phyloP scores from a whole-genome alignment of 163 green algal genomes.

The Scenedesmus sp. region DNA sequence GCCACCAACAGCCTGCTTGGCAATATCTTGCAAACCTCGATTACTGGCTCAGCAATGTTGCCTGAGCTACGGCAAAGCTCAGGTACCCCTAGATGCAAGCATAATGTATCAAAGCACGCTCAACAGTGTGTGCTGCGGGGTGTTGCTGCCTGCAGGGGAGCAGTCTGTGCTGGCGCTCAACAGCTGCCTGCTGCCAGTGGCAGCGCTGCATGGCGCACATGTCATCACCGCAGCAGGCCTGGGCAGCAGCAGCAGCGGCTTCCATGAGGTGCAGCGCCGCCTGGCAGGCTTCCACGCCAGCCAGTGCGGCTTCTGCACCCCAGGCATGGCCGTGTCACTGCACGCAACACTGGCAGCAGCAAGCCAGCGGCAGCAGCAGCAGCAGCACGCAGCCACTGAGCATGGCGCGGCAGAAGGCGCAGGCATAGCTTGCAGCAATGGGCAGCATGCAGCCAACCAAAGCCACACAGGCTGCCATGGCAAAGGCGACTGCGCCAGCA shows the following conservation, averaged over 20 bases:
- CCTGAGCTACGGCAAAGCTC: neutral
- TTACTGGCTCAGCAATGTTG: neutral
- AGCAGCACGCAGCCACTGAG: neutral
- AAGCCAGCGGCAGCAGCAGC: slow-evolving; percentile 21
- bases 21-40: no score
- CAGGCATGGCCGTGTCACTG: slow-evolving; percentile 73
- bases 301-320: slow-evolving; percentile 89
- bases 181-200: slow-evolving; percentile 44
- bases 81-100: neutral
- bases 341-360: slow-evolving; percentile 62
- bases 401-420: neutral
- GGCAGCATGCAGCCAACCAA: neutral
- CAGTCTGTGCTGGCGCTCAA: slow-evolving; percentile 35
- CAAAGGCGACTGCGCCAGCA: neutral
- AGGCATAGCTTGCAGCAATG: neutral
- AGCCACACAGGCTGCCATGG: slow-evolving; percentile 8
- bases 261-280: slow-evolving; percentile 45
- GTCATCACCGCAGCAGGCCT: slow-evolving; percentile 39
- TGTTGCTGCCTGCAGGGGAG: neutral
- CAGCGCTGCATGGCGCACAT: neutral
- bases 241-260: slow-evolving; percentile 11
- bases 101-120: neutral
- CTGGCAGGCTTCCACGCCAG: slow-evolving; percentile 71
- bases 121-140: neutral
- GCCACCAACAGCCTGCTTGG: no score